Evolutionary conservation across 306 rosid species (phyloP).

Genomic region (Malus asiatica): DNA sequence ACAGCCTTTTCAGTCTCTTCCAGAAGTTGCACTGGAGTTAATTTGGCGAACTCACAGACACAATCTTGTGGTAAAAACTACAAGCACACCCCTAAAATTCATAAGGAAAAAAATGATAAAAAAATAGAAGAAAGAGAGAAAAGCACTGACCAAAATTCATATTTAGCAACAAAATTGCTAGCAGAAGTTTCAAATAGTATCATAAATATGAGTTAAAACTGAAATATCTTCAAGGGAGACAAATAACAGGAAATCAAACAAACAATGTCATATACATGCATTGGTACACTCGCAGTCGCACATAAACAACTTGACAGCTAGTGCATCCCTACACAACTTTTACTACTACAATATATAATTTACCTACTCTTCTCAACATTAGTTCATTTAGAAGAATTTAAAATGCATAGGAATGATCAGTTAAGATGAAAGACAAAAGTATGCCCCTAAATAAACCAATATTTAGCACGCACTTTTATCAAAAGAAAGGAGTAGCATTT

Average conservation of each 20-base stretch:
- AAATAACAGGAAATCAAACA: background rate
- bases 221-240: background rate
- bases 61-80: conserved; percentile 95
- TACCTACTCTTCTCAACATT: background rate
- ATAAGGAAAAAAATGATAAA: conserved; percentile 4
- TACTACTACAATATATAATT: background rate
- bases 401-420: background rate
- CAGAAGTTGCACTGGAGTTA: conserved; percentile 80
- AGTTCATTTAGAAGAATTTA: background rate
- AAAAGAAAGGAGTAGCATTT: background rate
- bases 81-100: background rate
- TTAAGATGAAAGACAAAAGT: background rate
- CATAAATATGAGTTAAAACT: background rate
- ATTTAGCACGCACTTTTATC: background rate
- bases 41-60: conserved; percentile 94
- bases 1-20: conserved; percentile 94
- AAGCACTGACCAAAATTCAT: background rate
- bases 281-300: background rate
- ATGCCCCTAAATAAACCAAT: too few species aligned
- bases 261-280: background rate
- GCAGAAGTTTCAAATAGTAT: background rate
- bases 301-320: background rate
- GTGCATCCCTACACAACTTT: background rate
- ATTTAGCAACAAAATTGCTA: background rate
- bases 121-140: background rate